These are phyloP conservation scores for Helichrysum umbraculigerum DNA, from an alignment of 129 eudicot species.

Conservation along the genomic window DNA sequence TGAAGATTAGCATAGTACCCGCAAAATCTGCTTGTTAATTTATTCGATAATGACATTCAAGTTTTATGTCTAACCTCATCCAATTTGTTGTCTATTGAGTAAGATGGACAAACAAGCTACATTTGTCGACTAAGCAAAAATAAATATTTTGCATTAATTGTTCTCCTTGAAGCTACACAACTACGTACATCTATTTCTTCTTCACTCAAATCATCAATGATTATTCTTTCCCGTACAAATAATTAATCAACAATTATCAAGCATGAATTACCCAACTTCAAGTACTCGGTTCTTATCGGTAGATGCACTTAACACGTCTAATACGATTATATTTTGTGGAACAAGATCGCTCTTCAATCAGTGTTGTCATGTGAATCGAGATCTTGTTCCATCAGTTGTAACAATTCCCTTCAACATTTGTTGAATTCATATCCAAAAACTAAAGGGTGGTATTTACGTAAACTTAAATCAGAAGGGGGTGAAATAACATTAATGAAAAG, in stretches of 20 bases:
- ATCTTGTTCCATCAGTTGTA: not conserved
- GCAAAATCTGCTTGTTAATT: constrained; percentile 13
- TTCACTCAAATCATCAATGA: too few relatives aligned
- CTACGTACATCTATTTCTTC: too few relatives aligned
- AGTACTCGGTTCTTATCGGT: too few relatives aligned
- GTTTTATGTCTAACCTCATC: not conserved
- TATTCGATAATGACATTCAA: not conserved
- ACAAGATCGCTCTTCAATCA: not conserved
- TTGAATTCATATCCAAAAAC: not conserved
- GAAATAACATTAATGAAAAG: constrained; percentile 2
- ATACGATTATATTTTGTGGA: not conserved
- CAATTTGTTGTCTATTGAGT: not conserved
- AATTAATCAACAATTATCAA: too few relatives aligned
- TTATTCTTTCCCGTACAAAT: too few relatives aligned
- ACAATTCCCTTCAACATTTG: too few relatives aligned
- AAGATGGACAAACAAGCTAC: not conserved
- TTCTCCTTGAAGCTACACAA: too few relatives aligned
- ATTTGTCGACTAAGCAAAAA: too few relatives aligned
- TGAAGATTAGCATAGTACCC: not conserved
- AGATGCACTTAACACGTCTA: not conserved
- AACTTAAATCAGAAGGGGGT: not conserved
- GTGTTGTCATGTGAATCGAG: not conserved
- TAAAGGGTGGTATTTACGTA: not conserved
- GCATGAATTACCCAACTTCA: too few relatives aligned
- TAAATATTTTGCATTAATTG: too few relatives aligned